Conservation (phyloP, 2,329 filamentous ascomycete genomes). For the Bretziella fagacearum region DNA sequence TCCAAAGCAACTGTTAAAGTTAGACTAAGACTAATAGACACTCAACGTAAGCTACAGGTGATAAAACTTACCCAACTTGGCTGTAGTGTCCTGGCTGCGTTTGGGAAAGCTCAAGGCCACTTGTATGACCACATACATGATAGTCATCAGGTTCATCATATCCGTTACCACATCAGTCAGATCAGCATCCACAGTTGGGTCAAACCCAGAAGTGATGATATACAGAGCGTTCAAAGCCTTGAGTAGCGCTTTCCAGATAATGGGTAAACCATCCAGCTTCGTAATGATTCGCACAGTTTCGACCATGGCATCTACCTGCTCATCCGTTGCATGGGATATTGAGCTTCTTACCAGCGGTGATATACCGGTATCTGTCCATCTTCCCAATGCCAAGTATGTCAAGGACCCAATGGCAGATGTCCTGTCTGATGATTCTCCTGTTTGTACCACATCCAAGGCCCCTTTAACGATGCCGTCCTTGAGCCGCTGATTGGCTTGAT, state of each 20-base stretch:
- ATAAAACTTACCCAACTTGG: constrained; percentile 33
- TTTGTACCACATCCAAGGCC: constrained; percentile 27
- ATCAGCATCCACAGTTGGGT: constrained; percentile 10
- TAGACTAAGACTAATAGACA: constrained; percentile 17
- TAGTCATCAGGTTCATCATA: constrained; percentile 45
- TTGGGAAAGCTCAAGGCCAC: constrained; percentile 35
- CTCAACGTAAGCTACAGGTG: neutral
- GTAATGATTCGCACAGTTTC: constrained; percentile 34
- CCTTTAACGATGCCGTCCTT: constrained; percentile 34
- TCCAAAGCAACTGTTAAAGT: constrained; percentile 43
- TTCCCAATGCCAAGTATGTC: constrained; percentile 47
- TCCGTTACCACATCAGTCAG: constrained; percentile 39
- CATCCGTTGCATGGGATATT: constrained; percentile 34
- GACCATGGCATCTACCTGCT: constrained; percentile 43
- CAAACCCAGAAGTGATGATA: constrained; percentile 21
- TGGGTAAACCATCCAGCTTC: constrained; percentile 23
- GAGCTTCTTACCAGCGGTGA: constrained; percentile 24
- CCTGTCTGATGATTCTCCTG: constrained; percentile 32
- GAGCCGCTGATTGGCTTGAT: constrained; percentile 37
- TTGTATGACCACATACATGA: constrained; percentile 44
- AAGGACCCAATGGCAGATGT: constrained; percentile 39
- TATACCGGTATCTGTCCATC: constrained; percentile 53
- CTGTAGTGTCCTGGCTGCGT: constrained; percentile 29
- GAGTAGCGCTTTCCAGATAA: constrained; percentile 35
- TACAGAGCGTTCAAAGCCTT: constrained; percentile 31